A percentile compares a stretch with the other conserved stretches of the same genome.
These are phyloP conservation scores for Pouteria campechiana DNA, from an alignment of 179 eudicot genomes.

Conservation along the genomic window DNA sequence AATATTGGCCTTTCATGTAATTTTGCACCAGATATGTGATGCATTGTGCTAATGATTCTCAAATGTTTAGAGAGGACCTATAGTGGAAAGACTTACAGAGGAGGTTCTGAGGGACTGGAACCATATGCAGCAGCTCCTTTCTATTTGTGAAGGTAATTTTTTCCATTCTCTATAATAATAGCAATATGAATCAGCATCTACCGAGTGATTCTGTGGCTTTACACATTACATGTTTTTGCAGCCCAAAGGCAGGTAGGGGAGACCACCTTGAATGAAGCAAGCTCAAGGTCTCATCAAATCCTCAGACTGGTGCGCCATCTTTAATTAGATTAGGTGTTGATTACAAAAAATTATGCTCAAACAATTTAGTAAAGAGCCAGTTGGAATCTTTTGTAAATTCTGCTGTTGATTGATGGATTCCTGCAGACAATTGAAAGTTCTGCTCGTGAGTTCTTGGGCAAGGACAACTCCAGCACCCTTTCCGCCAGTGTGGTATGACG, in stretches of 20 bases:
- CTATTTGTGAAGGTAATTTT: slow-evolving; percentile 92
- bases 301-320: slow-evolving; percentile 60
- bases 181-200: too few relatives aligned
- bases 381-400: not conserved
- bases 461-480: slow-evolving; percentile 78
- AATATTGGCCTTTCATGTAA: slow-evolving; percentile 2
- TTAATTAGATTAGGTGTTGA: not conserved
- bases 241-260: slow-evolving; percentile 88
- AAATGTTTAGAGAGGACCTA: slow-evolving; percentile 59
- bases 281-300: slow-evolving; percentile 95
- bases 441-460: slow-evolving; percentile 80
- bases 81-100: slow-evolving; percentile 83
- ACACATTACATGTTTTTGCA: slow-evolving; percentile 14
- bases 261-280: slow-evolving; percentile 82
- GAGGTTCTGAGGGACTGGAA: slow-evolving; percentile 62
- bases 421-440: slow-evolving; percentile 92
- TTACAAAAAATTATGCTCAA: not conserved
- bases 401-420: slow-evolving; percentile 7
- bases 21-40: not conserved
- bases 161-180: too few relatives aligned
- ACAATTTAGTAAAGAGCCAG: not conserved
- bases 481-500: slow-evolving; percentile 89
- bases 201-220: not conserved
- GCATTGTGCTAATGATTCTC: slow-evolving; percentile 9
- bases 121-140: slow-evolving; percentile 75